Evolutionary conservation across 1,284 basidiomycete genomes (phyloP).

Genomic region (Serendipita sp.): DNA sequence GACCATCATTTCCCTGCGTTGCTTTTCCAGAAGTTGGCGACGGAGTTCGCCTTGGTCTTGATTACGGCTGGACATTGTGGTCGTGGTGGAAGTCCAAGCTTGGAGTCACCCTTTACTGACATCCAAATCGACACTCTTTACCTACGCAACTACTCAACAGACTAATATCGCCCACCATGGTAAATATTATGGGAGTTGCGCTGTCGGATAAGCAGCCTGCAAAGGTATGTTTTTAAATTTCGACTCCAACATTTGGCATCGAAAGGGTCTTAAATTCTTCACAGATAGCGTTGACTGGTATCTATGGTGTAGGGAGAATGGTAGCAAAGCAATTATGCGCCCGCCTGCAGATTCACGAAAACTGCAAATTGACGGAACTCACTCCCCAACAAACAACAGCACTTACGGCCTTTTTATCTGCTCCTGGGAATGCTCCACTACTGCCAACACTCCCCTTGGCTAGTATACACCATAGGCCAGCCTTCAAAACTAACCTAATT

Average conservation of each 20-base stretch:
- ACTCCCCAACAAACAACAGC: conserved; percentile 69
- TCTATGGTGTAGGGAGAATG: conserved; percentile 69
- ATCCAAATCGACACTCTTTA: not conserved
- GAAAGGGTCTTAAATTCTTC: conserved; percentile 6
- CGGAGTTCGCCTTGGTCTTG: conserved; percentile 57
- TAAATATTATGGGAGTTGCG: conserved; percentile 64
- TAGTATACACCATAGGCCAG: conserved; percentile 26
- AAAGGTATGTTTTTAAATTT: conserved; percentile 32
- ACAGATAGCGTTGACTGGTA: conserved; percentile 70
- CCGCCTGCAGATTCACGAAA: conserved; percentile 74
- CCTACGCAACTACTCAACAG: conserved; percentile 2
- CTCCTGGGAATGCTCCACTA: conserved; percentile 54
- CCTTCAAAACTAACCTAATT: not conserved
- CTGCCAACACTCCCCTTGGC: conserved; percentile 53
- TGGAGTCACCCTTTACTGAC: not conserved
- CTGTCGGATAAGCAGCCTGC: conserved; percentile 54
- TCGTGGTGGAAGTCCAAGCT: not conserved
- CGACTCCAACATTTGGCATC: not conserved
- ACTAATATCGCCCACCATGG: conserved; percentile 29
- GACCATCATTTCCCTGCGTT: conserved; percentile 60
- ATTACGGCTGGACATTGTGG: conserved; percentile 33
- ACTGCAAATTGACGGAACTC: conserved; percentile 60
- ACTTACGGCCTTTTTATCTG: conserved; percentile 78
- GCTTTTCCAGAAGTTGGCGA: conserved; percentile 63
- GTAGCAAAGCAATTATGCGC: conserved; percentile 73